Base-by-base conservation (phyloP, 441 rosid species). In the Daphne laureola region DNA sequence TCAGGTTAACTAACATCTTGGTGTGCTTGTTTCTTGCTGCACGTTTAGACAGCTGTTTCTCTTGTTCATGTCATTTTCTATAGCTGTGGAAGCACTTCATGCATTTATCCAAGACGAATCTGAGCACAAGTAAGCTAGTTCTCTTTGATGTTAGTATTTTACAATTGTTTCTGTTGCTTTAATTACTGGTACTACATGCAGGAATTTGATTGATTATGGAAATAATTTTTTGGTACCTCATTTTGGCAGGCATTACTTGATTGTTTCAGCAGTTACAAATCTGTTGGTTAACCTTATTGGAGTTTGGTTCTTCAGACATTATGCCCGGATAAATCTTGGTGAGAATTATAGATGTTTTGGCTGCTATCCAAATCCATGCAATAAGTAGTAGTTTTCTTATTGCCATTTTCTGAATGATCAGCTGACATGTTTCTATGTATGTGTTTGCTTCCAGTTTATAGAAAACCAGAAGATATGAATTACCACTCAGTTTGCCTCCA, bases 1-100 rank as follows among this genome's bases (percentile, higher is more conserved):
- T 41, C 31, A 51, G 43, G 53, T 58, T 35, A 54, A 62, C 78
- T 85, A 68, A 74, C 72, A 70, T 68, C 46, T 73, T 63, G 80
- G 59, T 71, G 60, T 71, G 58, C 68, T 70, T 75, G 48, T 62
- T 68, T 76, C 25, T 75, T 84, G 86, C 70, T 80, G 72, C 81
- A 49, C 81, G 76, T 90, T 75, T 92, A 88, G 98, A 81, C 98
- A 88, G 98, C 89, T 92, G 73, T 92, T 88, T 73, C 94, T 92
- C 65, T 70, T 88, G 90, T 88, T 92, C 92, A 74, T 92, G 96
- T 88, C 98, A 60, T 92, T 92, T 78, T 88, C 98, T 64, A 49
- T 92, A 43, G 94, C 96, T 17, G 98, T 92, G 75, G 98, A 92
- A 75, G 98, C 96, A 41, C 96, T 88, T 70, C 98, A 92, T 71